A percentile compares a stretch with the other conserved stretches of the same genome.
phyloP scores from a whole-genome alignment of 768 basidiomycete species.

The Cystofilobasidium capitatum region DNA sequence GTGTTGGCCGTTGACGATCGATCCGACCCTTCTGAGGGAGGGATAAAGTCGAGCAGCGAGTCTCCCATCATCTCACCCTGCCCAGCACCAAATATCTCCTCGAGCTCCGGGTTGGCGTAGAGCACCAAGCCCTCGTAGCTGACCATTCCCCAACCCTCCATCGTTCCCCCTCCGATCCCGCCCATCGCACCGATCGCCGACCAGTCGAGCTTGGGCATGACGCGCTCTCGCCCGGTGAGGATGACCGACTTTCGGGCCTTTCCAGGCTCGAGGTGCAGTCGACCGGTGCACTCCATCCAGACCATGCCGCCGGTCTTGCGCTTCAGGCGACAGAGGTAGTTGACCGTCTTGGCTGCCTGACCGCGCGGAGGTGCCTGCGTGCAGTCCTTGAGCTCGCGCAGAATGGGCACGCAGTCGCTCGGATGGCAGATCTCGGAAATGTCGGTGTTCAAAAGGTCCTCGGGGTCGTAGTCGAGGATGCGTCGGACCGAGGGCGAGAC shows the following conservation, averaged over 20 bases:
- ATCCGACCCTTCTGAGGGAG: slow-evolving; percentile 6
- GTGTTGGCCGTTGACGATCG: not conserved
- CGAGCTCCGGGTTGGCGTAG: slow-evolving; percentile 37
- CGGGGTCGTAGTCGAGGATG: slow-evolving; percentile 76
- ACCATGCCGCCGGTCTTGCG: slow-evolving; percentile 60
- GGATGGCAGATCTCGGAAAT: slow-evolving; percentile 78
- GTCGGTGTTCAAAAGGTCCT: slow-evolving; percentile 67
- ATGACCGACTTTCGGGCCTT: slow-evolving; percentile 93
- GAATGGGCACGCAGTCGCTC: slow-evolving; percentile 78
- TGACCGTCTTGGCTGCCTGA: slow-evolving; percentile 46
- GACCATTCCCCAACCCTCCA: slow-evolving; percentile 44
- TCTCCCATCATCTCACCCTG: slow-evolving; percentile 37
- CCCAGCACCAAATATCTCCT: slow-evolving; percentile 35
- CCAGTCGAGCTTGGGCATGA: slow-evolving; percentile 51
- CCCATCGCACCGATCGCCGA: slow-evolving; percentile 48
- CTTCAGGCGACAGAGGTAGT: slow-evolving; percentile 73
- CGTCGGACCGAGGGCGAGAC: slow-evolving; percentile 69
- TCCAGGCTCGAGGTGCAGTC: slow-evolving; percentile 81
- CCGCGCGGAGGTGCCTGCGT: slow-evolving; percentile 36
- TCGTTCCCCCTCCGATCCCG: slow-evolving; percentile 41
- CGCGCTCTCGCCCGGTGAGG: slow-evolving; percentile 65
- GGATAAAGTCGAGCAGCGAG: slow-evolving; percentile 5
- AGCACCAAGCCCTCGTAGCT: slow-evolving; percentile 42
- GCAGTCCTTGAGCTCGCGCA: slow-evolving; percentile 71
- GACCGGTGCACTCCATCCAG: slow-evolving; percentile 86